A percentile compares a stretch with the other conserved stretches of the same genome.
phyloP scores from a whole-genome alignment of 495 filamentous ascomycete species.

The Echria macrotheca region DNA sequence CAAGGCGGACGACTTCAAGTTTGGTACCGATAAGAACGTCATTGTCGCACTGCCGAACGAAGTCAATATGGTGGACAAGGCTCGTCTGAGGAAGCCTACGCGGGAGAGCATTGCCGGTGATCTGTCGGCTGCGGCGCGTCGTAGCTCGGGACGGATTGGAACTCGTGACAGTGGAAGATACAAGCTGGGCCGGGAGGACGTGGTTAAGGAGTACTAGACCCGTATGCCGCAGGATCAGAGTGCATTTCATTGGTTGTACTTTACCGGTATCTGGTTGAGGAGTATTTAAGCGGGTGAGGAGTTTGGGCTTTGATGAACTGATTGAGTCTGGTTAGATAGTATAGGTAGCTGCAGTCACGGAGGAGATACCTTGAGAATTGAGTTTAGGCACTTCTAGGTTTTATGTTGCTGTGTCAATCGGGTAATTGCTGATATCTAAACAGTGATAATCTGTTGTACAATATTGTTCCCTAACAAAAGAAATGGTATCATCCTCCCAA shows the following conservation, averaged over 20 bases:
- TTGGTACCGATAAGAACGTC: constrained; percentile 92
- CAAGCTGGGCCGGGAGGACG: constrained; percentile 64
- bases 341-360: too few species aligned
- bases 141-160: constrained; percentile 42
- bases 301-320: too few species aligned
- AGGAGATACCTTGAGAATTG: too few species aligned
- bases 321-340: too few species aligned
- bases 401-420: too few species aligned
- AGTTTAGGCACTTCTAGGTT: too few species aligned
- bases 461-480: too few species aligned
- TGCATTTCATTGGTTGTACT: too few species aligned
- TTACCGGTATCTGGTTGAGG: neutral
- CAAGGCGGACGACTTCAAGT: constrained; percentile 98
- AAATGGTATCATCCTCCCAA: too few species aligned
- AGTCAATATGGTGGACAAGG: constrained; percentile 91
- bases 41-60: constrained; percentile 96
- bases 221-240: neutral
- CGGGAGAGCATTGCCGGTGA: constrained; percentile 76
- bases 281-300: neutral
- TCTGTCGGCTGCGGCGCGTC: constrained; percentile 44
- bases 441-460: too few species aligned
- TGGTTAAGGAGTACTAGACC: constrained; percentile 54
- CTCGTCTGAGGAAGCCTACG: constrained; percentile 79
- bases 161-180: constrained; percentile 46
- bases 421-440: too few species aligned